phyloP scores from a whole-genome alignment of 768 basidiomycete species.

The Paxillus involutus region DNA sequence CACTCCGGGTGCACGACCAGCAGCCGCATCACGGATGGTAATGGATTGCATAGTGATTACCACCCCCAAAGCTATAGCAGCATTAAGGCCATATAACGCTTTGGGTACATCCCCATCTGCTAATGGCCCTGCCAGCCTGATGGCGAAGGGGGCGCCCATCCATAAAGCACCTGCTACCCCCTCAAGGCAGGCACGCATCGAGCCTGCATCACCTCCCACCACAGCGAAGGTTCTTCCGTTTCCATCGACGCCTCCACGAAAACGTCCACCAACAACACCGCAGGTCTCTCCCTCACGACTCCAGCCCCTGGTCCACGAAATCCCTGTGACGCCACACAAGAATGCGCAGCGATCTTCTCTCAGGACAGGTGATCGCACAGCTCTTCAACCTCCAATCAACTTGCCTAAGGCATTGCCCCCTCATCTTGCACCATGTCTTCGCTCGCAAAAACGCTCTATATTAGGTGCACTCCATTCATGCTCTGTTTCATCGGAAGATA shows the following conservation, averaged over 20 bases:
- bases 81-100: background rate
- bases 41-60: conserved; percentile 33
- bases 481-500: conserved; percentile 19
- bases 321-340: conserved; percentile 18
- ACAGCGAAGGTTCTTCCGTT: conserved; percentile 1
- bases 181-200: conserved; percentile 6
- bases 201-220: background rate
- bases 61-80: conserved; percentile 21
- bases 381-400: conserved; percentile 15
- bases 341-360: conserved; percentile 9
- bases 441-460: conserved; percentile 58
- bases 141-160: background rate
- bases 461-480: conserved; percentile 43
- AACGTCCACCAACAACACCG: conserved; percentile 14
- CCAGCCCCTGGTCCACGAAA: conserved; percentile 2
- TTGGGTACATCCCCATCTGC: conserved; percentile 12
- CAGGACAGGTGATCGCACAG: conserved; percentile 10
- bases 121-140: background rate
- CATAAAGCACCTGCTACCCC: conserved; percentile 19
- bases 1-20: conserved; percentile 22
- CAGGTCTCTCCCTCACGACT: conserved; percentile 17
- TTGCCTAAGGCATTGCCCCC: conserved; percentile 34
- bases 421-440: conserved; percentile 46
- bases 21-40: conserved; percentile 19
- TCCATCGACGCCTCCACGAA: conserved; percentile 16